Evolutionary conservation across 352 stramenopile species (phyloP), one percentile per base, ranked within the genome.

Genomic region (Peronospora destructor): DNA sequence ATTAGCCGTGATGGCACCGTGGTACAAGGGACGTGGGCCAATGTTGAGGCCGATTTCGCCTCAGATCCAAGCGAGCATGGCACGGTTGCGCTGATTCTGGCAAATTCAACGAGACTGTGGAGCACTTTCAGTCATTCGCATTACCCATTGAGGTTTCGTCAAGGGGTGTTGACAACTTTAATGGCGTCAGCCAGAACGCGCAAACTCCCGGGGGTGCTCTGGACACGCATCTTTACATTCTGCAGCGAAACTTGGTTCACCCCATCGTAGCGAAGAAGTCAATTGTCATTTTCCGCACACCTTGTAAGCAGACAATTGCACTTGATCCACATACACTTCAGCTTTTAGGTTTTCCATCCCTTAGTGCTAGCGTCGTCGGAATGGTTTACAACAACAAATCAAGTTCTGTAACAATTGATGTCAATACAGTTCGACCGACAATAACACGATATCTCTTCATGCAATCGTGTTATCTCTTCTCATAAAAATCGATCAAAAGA

Each of bases 201-300:
- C 32, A 47, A 46, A 26, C 61, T 87, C 2, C 76, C 73, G 0
- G 65, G 59, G 3, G 59, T 61, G 34, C 49, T 84, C 9, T 87
- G 76, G 76, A 64, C 37, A 1, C 61, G 68, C 21, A 56, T 85
- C 12, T 76, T 88, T 26, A 52, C 61, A 0, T 86, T 84, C 45
- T 88, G 71, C 45, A 53, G 53, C 29, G 69, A 80, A 35, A 60
- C 56, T 4, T 87, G 76, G 76, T 87, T 87, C 35, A 52, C 23
- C 23, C 23, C 23, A 26, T 26, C 4, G 23, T 26, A 26, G 23
- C 4, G 4, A 26, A 6, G 4, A 26, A 26, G 4, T 6, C 4
- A 26, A 6, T 23, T 23, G 19, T 23, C 19, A 26, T 6, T 6
- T 26, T 26, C 4, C 23, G 0, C 23, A 26, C 23, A 3, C 23